Base-by-base conservation (phyloP, 1,284 basidiomycete species). In the Ustilago nuda region DNA sequence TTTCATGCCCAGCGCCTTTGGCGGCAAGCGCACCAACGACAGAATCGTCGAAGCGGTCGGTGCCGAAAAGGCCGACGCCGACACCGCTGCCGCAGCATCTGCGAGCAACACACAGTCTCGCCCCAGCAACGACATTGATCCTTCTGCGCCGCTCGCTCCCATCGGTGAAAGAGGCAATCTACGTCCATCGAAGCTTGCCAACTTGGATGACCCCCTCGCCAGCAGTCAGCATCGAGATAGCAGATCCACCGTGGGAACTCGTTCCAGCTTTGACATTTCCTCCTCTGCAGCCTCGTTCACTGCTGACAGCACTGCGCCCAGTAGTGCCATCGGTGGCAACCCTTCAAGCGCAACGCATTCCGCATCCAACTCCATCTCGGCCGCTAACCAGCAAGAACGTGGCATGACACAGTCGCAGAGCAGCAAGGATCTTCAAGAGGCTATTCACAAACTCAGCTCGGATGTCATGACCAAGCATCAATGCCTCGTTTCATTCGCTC, bases 1-100 rank as follows among this genome's bases (percentile, higher is more conserved):
- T 2, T 83, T 83, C 64, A 83, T 82, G 79, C 81, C 81, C 23
- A 76, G 73, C 27, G 82, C 82, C 32, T 82, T 83, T 41, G 79
- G 81, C 32, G 79, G 78, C 35, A 83, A 83, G 69, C 68, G 81
- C 37, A 72, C 82, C 58, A 82, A 64, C 46, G 82, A 83, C 41
- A 65, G 81, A 32, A 83, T 83, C 60, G 74, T 73, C 48, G 82
- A 83, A 48, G 81, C 73, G 4, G 78, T 78, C 6, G 78, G 78
- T 36, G 73, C 76, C 19, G 78, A 82, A 53, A 73, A 72, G 51
- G 73, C 64, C 9, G 78, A 80, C 19, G 70, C 56, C 32, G 80
- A 81, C 8, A 66, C 57, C 17, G 56, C 46, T 19, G 19, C 67
- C 17, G 51, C 65, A 39, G 41, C 56, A 32, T 39, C 39, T n/a